Base-by-base conservation (phyloP, 2,329 filamentous ascomycete species). In the Monilinia laxa region DNA sequence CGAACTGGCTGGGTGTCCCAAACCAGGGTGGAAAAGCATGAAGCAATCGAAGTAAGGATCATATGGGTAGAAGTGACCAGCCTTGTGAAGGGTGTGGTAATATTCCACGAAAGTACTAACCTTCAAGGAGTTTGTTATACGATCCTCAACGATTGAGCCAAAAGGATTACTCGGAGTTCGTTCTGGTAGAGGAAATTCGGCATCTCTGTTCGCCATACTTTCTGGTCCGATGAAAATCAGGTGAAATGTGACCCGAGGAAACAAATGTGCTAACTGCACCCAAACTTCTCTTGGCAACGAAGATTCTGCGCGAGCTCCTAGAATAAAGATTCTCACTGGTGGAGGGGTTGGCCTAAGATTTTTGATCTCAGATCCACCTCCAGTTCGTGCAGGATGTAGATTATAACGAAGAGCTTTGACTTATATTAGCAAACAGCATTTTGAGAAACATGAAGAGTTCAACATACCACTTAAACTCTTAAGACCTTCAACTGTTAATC, bases 31-130 rank as follows among this genome's bases (percentile, higher is more conserved):
- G 83, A 98, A 99, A 62, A 97, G 85, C 75, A 99, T 88, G 76
- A 99, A 97, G 78, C 91, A 95, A 81, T 99, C 95, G 78, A 99
- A 97, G 81, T 99, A 99, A 0, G 95, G 95, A 76, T 99, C 95
- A 76, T 96, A 97, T 0, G 96, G 95, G 67, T 91, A 87, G 80
- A 98, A 99, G 76, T 93, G 86, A 58, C 92, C 90, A 0, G 94
- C 91, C 77, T 93, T 87, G 80, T 99, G 94, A 73, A 99, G 86
- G 2, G 92, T 98, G 79, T 99, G 94, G 81, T 96, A 99, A 81
- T 99, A 97, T 73, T 99, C 95, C 62, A 98, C 94, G 75, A 93
- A 97, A 0, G 96, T 99, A 77, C 90, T 95, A 75, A 99, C 96
- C 82, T 99, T 99, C 87, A 98, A 88, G 71, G 90, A 89, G 65